A percentile compares a stretch with the other conserved stretches of the same genome.
These are phyloP conservation scores for Capronia epimyces DNA, from an alignment of 2,329 filamentous ascomycete genomes.

Conservation along the genomic window DNA sequence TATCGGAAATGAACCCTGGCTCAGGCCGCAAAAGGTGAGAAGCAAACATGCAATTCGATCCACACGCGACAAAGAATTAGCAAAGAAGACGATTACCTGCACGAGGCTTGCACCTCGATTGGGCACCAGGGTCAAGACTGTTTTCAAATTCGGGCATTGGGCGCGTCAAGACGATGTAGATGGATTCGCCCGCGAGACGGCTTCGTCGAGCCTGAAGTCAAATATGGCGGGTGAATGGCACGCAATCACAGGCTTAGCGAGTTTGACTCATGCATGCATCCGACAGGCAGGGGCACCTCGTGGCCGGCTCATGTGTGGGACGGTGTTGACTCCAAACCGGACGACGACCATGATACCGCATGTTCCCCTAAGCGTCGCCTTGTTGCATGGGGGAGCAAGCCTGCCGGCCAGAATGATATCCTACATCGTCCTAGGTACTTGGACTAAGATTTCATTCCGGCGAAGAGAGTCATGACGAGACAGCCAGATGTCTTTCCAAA, in stretches of 20 bases:
- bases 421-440: constrained; percentile 5
- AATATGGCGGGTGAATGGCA: constrained; percentile 20
- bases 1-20: constrained; percentile 12
- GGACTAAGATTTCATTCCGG: constrained; percentile 14
- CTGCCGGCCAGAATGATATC: constrained; percentile 14
- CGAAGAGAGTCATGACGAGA: not conserved
- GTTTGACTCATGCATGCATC: constrained; percentile 24
- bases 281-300: constrained; percentile 23
- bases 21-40: constrained; percentile 8
- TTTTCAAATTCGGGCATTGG: constrained; percentile 23
- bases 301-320: constrained; percentile 21
- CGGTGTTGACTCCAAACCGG: constrained; percentile 19
- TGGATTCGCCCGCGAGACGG: constrained; percentile 17
- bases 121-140: constrained; percentile 20
- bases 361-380: constrained; percentile 21
- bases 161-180: constrained; percentile 15
- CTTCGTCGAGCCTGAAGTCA: constrained; percentile 24
- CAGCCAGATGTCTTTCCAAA: constrained; percentile 3
- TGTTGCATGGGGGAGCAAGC: constrained; percentile 16
- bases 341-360: constrained; percentile 21
- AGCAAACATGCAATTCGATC: constrained; percentile 22
- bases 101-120: constrained; percentile 15
- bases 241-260: constrained; percentile 21
- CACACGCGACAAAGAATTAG: constrained; percentile 9
- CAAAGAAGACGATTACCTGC: constrained; percentile 9